These are phyloP conservation scores for Trichoderma breve DNA, from an alignment of 2,329 filamentous ascomycete genomes.

Conservation along the genomic window DNA sequence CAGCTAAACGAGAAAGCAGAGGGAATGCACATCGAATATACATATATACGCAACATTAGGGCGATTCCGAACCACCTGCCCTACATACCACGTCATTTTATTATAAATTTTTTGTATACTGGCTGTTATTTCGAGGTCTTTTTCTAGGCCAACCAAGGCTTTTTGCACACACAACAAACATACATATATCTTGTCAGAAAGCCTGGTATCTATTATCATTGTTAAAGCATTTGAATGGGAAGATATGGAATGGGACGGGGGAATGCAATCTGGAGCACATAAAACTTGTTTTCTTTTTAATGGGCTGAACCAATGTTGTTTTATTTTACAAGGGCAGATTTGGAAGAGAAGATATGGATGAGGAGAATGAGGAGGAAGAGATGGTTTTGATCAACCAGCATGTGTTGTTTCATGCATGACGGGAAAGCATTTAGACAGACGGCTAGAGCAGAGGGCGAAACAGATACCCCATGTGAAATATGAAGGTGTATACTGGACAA, in stretches of 20 bases:
- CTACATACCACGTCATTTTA: not conserved
- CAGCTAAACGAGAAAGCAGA: not conserved
- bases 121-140: not conserved
- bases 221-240: not conserved
- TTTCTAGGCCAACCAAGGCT: not conserved
- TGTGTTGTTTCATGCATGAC: not conserved
- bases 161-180: not conserved
- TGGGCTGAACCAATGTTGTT: not conserved
- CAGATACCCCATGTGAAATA: constrained; percentile 6
- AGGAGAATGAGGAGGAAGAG: not conserved
- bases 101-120: not conserved
- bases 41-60: not conserved
- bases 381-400: not conserved
- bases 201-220: not conserved
- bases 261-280: not conserved
- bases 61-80: not conserved
- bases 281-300: not conserved
- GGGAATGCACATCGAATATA: not conserved
- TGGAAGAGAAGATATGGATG: not conserved
- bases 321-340: not conserved
- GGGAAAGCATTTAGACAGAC: constrained; percentile 6
- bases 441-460: not conserved
- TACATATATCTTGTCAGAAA: not conserved
- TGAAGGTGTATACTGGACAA: constrained; percentile 8
- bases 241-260: not conserved